A percentile compares a stretch with the other conserved stretches of the same genome.
These are phyloP conservation scores for Volvox africanus DNA, from an alignment of 139 green algal genomes.

Conservation along the genomic window DNA sequence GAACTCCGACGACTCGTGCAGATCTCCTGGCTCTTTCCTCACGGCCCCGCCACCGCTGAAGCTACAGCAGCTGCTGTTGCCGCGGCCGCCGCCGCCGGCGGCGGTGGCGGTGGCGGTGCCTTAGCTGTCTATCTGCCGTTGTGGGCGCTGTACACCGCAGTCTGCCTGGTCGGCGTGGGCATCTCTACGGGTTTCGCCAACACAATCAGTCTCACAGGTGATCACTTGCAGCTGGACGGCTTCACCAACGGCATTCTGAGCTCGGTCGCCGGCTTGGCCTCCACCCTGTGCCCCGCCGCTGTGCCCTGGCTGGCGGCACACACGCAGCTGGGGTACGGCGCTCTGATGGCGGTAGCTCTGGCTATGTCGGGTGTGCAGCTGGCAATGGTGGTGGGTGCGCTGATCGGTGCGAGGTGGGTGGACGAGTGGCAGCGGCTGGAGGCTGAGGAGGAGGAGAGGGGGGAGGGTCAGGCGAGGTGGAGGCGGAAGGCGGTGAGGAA, in stretches of 20 bases:
- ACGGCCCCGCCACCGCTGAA: not conserved
- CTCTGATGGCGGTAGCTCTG: constrained; percentile 32
- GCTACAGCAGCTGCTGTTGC: not conserved
- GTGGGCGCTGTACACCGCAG: constrained; percentile 29
- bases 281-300: constrained; percentile 36
- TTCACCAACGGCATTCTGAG: constrained; percentile 48
- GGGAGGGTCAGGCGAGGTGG: not conserved
- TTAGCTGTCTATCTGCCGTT: not conserved
- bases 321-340: constrained; percentile 21
- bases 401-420: constrained; percentile 24
- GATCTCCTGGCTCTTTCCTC: not conserved
- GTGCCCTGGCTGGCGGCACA: constrained; percentile 43
- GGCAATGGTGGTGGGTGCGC: not conserved
- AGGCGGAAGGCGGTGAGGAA: not conserved
- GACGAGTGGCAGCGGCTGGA: constrained; percentile 18
- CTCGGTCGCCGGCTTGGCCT: constrained; percentile 33
- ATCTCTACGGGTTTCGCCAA: constrained; percentile 40
- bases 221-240: constrained; percentile 46
- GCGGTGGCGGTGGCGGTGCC: not conserved
- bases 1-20: not conserved
- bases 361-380: constrained; percentile 30
- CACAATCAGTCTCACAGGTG: constrained; percentile 9
- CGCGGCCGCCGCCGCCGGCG: not conserved
- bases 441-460: not conserved
- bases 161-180: constrained; percentile 36